Base-by-base conservation (phyloP, 768 basidiomycete species). In the Collybiopsis confluens region DNA sequence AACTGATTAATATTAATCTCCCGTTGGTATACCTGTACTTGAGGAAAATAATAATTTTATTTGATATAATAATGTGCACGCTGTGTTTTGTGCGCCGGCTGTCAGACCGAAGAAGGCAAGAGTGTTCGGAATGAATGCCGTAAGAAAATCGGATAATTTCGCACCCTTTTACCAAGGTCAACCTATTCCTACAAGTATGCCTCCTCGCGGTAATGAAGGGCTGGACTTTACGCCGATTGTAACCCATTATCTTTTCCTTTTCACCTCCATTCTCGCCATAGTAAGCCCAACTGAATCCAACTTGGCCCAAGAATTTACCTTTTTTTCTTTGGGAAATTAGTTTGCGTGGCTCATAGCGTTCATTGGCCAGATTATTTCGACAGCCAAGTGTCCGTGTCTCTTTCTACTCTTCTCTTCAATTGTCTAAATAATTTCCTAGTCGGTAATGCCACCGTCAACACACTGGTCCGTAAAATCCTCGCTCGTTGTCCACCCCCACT, bases 171-270 rank as follows among this genome's bases (percentile, higher is more conserved):
- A 13, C 13, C 30, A 33, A 33, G 6, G 30, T 13, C 52, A 24
- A 52, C 28, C 42, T 55, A 47, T 46, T 23, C 46, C 48, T 44
- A 56, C 7, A 40, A 61, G 56, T 57, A 74, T 82, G 79, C 78
- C 79, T 68, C 80, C 79, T 58, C 77, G 79, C 61, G 77, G 73
- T 63, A 80, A 70, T 63, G 78, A 77, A 72, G 76, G 88, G n/a
- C 80, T 90, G 59, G 90, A 93, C 70, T 89, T 93, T 54, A 90
- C 87, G 1, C 92, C 90, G 56, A 88, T 96, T 57, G 77, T 92
- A 54, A 90, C 91, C 16, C 92, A 96, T 66, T 93, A 95, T 65
- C 79, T 96, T 64, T 94, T 96, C 65, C 77, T 96, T 24, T 86
- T 91, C 65, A 96, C 94, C 1, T 86, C 86, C 56, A 79, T 93